phyloP scores from a whole-genome alignment of 192 early-diverging fungal genomes.

The Phlyctochytrium planicorne region DNA sequence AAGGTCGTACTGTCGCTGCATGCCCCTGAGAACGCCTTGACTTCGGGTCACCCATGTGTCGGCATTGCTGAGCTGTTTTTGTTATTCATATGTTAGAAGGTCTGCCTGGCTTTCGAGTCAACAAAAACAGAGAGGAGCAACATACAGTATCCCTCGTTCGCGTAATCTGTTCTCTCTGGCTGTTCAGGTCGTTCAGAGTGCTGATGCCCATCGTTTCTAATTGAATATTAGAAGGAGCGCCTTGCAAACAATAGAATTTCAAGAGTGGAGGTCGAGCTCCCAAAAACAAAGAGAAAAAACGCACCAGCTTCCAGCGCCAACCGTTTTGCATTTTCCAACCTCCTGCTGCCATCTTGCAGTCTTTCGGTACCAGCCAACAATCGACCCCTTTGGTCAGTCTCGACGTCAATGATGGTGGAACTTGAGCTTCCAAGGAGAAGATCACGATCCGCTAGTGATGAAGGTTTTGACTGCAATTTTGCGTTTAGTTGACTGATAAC shows the following conservation, averaged over 20 bases:
- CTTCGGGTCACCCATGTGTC: conserved; percentile 57
- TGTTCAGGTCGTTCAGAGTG: conserved; percentile 77
- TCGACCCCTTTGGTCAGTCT: conserved; percentile 68
- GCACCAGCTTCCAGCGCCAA: conserved; percentile 86
- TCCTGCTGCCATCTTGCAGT: conserved; percentile 70
- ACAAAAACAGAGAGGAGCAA: conserved; percentile 12
- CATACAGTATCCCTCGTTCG: conserved; percentile 79
- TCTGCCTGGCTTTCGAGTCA: background rate
- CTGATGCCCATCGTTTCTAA: conserved; percentile 77
- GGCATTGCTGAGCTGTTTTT: conserved; percentile 40
- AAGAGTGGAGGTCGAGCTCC: background rate
- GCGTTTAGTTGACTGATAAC: conserved; percentile 1
- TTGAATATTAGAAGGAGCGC: background rate
- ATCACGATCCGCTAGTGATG: conserved; percentile 46
- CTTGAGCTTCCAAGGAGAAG: conserved; percentile 37
- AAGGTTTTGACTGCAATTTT: no score
- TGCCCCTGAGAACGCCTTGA: conserved; percentile 52
- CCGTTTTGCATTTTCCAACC: conserved; percentile 84
- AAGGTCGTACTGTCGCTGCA: conserved; percentile 72
- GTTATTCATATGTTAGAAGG: no score
- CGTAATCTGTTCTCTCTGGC: conserved; percentile 89
- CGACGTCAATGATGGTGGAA: conserved; percentile 36
- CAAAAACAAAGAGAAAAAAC: background rate
- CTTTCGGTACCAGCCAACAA: conserved; percentile 86
- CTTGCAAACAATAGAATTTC: background rate